Percentiles rank a stretch among this genome's conserved stretches.
Evolutionary conservation across 306 rosid genomes (phyloP).

Genomic region (Cicer judaicum): DNA sequence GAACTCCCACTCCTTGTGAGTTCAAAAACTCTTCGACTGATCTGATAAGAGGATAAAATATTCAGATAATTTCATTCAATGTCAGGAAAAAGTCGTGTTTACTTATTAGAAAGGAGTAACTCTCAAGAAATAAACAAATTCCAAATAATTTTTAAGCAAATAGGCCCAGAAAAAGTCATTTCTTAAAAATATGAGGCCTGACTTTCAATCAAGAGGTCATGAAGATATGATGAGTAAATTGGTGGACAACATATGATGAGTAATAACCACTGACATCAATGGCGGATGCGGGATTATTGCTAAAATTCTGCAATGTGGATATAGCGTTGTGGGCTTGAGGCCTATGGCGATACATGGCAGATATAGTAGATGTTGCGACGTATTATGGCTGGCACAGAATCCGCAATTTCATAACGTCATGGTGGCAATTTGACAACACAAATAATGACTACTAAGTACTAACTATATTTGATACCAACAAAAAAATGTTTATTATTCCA

Average conservation of each 20-base stretch:
- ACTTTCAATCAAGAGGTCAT: not conserved
- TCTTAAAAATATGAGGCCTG: not conserved
- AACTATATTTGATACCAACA: not conserved
- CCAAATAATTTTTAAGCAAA: not conserved
- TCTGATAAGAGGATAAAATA: slow-evolving; percentile 59
- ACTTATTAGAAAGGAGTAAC: not conserved
- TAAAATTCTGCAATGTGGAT: not conserved
- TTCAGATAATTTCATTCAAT: slow-evolving; percentile 4
- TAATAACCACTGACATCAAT: not conserved
- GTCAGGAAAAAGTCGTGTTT: not conserved
- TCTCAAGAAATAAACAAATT: too few species aligned
- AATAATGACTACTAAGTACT: not conserved
- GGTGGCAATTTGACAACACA: not conserved
- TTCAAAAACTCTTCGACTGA: slow-evolving; percentile 84
- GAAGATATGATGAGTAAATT: not conserved
- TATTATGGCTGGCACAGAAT: not conserved
- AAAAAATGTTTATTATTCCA: not conserved
- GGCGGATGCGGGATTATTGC: not conserved
- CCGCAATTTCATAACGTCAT: not conserved
- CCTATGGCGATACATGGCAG: not conserved
- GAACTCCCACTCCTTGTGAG: slow-evolving; percentile 58
- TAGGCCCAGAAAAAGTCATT: not conserved
- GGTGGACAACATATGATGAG: not conserved
- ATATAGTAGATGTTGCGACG: not conserved
- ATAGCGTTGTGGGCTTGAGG: slow-evolving; percentile 5